Conservation (phyloP, 75 land plant species). For the Ceratopteris richardii region DNA sequence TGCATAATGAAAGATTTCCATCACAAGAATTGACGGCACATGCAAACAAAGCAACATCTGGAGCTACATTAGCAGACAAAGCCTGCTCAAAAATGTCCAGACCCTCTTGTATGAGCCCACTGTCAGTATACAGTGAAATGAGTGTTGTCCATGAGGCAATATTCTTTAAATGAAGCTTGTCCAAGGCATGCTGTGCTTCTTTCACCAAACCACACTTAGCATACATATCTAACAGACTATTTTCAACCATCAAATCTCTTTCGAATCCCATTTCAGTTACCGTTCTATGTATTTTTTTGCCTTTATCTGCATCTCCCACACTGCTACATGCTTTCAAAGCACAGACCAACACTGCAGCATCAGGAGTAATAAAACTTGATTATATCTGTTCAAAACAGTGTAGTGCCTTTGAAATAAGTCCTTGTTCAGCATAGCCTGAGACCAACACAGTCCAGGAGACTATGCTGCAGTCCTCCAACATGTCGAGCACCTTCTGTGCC, state of each 20-base stretch:
- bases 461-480: neutral
- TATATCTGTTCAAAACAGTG: slow-evolving; percentile 20
- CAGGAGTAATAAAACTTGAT: slow-evolving; percentile 16
- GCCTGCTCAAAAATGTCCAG: slow-evolving; percentile 13
- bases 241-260: slow-evolving; percentile 17
- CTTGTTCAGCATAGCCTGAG: slow-evolving; percentile 43
- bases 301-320: slow-evolving; percentile 13
- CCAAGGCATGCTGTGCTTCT: slow-evolving; percentile 22
- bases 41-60: slow-evolving; percentile 28
- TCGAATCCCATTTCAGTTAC: slow-evolving; percentile 20
- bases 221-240: slow-evolving; percentile 32
- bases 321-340: slow-evolving; percentile 17
- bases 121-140: slow-evolving; percentile 19
- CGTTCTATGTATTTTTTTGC: slow-evolving; percentile 32
- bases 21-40: slow-evolving; percentile 34
- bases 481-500: slow-evolving; percentile 32
- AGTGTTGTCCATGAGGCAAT: slow-evolving; percentile 21
- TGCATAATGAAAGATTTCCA: slow-evolving; percentile 2
- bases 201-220: neutral
- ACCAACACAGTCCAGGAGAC: slow-evolving; percentile 43
- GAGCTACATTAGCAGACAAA: slow-evolving; percentile 11
- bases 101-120: slow-evolving; percentile 16
- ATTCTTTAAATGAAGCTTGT: slow-evolving; percentile 11
- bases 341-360: slow-evolving; percentile 13
- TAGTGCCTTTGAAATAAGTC: slow-evolving; percentile 14